Base-by-base conservation (phyloP, 2,329 filamentous ascomycete species). In the Macrophomina pseudophaseolina region DNA sequence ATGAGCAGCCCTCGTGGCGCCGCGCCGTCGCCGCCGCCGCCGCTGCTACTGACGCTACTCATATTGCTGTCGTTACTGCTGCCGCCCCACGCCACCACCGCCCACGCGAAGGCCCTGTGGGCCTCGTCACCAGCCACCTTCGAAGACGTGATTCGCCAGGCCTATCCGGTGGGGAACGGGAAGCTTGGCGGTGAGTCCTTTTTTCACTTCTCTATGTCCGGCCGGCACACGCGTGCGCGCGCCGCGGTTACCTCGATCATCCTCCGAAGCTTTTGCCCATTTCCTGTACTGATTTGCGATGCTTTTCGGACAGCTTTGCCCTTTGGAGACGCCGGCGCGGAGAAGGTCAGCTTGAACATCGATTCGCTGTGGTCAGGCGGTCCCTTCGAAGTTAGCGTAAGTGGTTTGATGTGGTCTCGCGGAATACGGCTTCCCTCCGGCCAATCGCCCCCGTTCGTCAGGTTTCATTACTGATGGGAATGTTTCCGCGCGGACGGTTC, bases 291-390 rank as follows among this genome's bases (percentile, higher is more conserved):
- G 11, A 38, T 12, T 3, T 12, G 11, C 35, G 8, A 9, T 16
- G 18, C 3, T 3, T 38, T 2, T 5, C 7, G 44, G 38, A 46
- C 48, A 76, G 81, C 78, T 2, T 78, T 85, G 35, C 77, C 81
- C 0, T 81, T 81, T 65, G 83, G 83, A 0, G 68, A 74, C 16
- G 76, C 82, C 0, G 80, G 80, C 2, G 68, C 73, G 1, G 83
- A 85, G 58, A 79, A 76, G 30, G 63, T 85, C 5, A 78, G 75
- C 23, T 65, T 85, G 44, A 86, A 86, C 59, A 69, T 83, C 18
- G 84, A 86, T 66, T 82, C 77, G 1, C 69, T 86, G 1, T 86
- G 83, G 84, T 81, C 80, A 2, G 83, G 82, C 2, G 84, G 84
- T 0, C 83, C 83, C 0, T 86, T 85, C 66, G 76, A 83, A 65